A percentile compares a stretch with the other conserved stretches of the same genome.
These are phyloP conservation scores for Mycosarcoma mackinlayi DNA, from an alignment of 1,284 basidiomycete species.

Conservation along the genomic window DNA sequence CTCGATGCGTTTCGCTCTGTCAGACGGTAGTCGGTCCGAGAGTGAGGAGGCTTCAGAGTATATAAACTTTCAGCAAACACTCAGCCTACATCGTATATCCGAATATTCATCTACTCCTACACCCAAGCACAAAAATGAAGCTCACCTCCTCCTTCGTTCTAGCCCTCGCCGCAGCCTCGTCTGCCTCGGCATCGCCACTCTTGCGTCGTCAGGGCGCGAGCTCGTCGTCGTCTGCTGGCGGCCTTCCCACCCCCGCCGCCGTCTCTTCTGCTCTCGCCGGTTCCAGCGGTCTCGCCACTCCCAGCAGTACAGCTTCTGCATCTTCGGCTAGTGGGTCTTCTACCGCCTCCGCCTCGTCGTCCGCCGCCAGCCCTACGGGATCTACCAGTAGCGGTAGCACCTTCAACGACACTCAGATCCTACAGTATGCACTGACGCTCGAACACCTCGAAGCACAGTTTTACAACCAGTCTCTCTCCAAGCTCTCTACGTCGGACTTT, in stretches of 20 bases:
- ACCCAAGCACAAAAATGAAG: conserved; percentile 21
- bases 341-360: neutral
- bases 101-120: neutral
- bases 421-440: conserved; percentile 58
- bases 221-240: neutral
- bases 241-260: conserved; percentile 11
- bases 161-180: conserved; percentile 28
- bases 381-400: conserved; percentile 1
- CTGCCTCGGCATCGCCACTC: conserved; percentile 30
- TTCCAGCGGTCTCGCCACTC: neutral
- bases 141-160: conserved; percentile 35
- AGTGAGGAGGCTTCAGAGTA: conserved; percentile 1
- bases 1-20: conserved; percentile 11
- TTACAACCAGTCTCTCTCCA: conserved; percentile 50
- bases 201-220: conserved; percentile 13
- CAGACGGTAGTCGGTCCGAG: neutral
- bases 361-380: neutral
- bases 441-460: conserved; percentile 58
- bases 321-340: too few species aligned
- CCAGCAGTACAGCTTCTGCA: neutral
- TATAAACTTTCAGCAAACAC: conserved; percentile 7
- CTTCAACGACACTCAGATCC: conserved; percentile 52
- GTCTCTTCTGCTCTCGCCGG: neutral
- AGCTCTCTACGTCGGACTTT: conserved; percentile 37
- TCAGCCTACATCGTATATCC: too few species aligned